Base-by-base conservation (phyloP, 768 basidiomycete genomes). In the Pleurotus eryngii region DNA sequence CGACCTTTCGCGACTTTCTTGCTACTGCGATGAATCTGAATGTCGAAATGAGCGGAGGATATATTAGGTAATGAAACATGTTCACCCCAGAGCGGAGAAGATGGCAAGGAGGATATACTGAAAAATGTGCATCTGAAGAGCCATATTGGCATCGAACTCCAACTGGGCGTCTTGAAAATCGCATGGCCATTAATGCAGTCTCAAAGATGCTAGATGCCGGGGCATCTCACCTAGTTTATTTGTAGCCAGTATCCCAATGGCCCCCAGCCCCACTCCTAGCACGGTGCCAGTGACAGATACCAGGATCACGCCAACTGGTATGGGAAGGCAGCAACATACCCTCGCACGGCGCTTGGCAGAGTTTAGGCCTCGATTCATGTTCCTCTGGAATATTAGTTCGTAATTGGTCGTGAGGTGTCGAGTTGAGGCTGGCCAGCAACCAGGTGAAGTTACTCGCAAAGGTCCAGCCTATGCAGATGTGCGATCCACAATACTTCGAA, bases 391-490 rank as follows among this genome's bases (percentile, higher is more conserved):
- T 26, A 17, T 17, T 18, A 17, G 26, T 51, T 50, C 49, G 49
- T 50, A 17, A 50, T 15, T 12, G 15, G 11, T 54, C 51, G 51
- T 54, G 7, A 54, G 30, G 42, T 8, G 18, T 54, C 51, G 51
- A 43, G 42, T 24, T 15, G 17, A 43, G 37, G 42, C 51, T 30
- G 51, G 51, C 51, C 51, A 54, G 51, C 51, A 42, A 39, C 26
- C 26, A 20, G 20, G 7, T 14, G 22, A 4, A 14, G 15, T 40
- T 20, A 39, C 49, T 50, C 51, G 51, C 51, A 54, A 42, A 42
- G 51, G 51, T 18, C 51, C 51, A 42, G 51, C 51, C 51, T 54
- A 37, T 54, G 49, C 49, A 35, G 30, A 26, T 22, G 48, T 24
- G 20, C 3, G 18, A 26, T 18, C 18, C 7, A 4, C 27, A 8